These are phyloP conservation scores for Candolleomyces efflorescens DNA, from an alignment of 768 basidiomycete genomes.

Conservation along the genomic window DNA sequence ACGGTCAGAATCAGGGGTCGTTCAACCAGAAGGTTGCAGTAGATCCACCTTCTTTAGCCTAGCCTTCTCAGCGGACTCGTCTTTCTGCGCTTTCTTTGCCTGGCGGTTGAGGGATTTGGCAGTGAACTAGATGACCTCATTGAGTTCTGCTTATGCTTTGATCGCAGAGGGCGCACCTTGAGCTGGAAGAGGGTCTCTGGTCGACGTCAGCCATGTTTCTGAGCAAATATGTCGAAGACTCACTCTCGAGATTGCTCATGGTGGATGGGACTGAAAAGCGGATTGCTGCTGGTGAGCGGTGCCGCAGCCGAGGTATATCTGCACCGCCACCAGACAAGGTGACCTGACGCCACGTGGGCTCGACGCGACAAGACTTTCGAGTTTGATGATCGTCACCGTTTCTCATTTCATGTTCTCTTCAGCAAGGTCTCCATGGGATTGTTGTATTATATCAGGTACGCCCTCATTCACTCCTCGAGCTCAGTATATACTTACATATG, in stretches of 20 bases:
- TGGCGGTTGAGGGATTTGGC: constrained; percentile 93
- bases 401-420: not conserved
- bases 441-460: constrained; percentile 60
- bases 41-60: constrained; percentile 84
- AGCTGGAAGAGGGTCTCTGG: constrained; percentile 98
- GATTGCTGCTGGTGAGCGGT: too few species aligned
- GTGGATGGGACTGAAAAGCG: constrained; percentile 13
- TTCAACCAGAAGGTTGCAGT: not conserved
- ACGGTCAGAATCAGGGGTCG: constrained; percentile 3
- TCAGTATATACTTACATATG: constrained; percentile 3
- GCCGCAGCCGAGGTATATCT: not conserved
- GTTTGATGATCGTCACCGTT: too few species aligned
- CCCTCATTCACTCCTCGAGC: not conserved
- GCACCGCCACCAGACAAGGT: too few species aligned
- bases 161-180: constrained; percentile 55
- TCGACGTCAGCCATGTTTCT: constrained; percentile 24
- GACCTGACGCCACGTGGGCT: too few species aligned
- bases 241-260: constrained; percentile 90
- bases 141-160: not conserved
- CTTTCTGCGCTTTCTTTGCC: constrained; percentile 97
- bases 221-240: constrained; percentile 27
- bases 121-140: constrained; percentile 72
- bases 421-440: constrained; percentile 39
- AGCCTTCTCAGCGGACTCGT: constrained; percentile 84
- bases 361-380: too few species aligned